Evolutionary conservation across 75 land plant species (phyloP), one percentile per base, ranked within the genome.

Genomic region (Sequoiadendron giganteum): DNA sequence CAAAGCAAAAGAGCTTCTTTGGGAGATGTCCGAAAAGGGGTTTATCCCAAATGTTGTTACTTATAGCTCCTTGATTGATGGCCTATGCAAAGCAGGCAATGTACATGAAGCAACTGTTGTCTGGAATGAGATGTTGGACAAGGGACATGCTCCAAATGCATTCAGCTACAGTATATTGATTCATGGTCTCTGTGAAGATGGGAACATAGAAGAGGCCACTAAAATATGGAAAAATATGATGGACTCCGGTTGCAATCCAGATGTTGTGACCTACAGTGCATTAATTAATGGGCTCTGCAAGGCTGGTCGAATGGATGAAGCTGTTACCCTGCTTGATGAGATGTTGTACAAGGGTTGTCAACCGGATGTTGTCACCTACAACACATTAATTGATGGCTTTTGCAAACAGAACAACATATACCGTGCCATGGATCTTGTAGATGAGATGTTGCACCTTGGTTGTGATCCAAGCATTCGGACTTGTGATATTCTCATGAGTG

Each of bases 291-390:
- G 95, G 38, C 85, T 95, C 32, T 94, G 94, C 77, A 89, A 86
- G 75, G 92, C 86, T n/a, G 94, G 95, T 25, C 83, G 58, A 14
- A 86, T 92, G 38, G 91, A 94, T 10, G 89, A 92, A 78, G 95
- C 93, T 32, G 61, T 92, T 76, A 92, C 92, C 13, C 75, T 95
- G 40, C 90, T 94, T 68, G 83, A 93, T 76, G 92, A 94, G 87
- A 92, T 95, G 96, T 87, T 91, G 16, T 89, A 81, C 72, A 70
- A 89, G 18, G 90, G 89, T n/a, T 92, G 92, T 75, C 87, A 89
- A 68, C 96, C 96, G 25, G 95, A 95, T 90, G 90, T 87, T 30
- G 48, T 91, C 61, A 94, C 95, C 15, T 95, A 94, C 55, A 95
- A 93, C 72, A 91, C 91, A 39, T 89, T 95, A 40, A 70, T 95